These are phyloP conservation scores for Magnusiomyces ingens DNA, from an alignment of 1,139 yeast genomes.

Conservation along the genomic window DNA sequence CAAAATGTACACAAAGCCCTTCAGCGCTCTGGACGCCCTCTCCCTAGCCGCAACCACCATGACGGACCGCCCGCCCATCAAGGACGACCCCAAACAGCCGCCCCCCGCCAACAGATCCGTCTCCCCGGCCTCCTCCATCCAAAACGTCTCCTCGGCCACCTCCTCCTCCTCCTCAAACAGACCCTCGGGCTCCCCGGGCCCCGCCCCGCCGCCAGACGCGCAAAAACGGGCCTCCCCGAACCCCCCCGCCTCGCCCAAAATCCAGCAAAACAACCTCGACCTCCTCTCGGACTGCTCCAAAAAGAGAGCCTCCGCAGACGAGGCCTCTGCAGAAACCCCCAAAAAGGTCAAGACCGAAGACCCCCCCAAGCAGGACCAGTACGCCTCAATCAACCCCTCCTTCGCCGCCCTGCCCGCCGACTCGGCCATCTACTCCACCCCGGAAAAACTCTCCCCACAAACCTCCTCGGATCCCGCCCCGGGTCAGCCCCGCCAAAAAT, in stretches of 20 bases:
- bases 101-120: neutral
- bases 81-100: neutral
- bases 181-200: too few species aligned
- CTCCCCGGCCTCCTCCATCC: too few species aligned
- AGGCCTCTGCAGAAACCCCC: too few species aligned
- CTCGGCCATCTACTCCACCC: neutral
- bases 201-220: too few species aligned
- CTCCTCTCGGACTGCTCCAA: too few species aligned
- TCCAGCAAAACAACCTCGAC: neutral
- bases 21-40: neutral
- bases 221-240: too few species aligned
- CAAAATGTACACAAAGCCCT: neutral
- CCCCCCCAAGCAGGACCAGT: neutral
- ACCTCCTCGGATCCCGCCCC: too few species aligned
- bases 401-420: slow-evolving; percentile 6
- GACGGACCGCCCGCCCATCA: neutral
- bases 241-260: neutral
- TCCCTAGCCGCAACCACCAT: neutral
- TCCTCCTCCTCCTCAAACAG: too few species aligned
- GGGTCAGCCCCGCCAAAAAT: neutral
- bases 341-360: too few species aligned
- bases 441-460: neutral
- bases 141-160: too few species aligned
- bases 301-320: too few species aligned
- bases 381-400: slow-evolving; percentile 3